Evolutionary conservation across 2,329 filamentous ascomycete species (phyloP), one percentile per base, ranked within the genome.

Genomic region (Aureobasidium sp.): DNA sequence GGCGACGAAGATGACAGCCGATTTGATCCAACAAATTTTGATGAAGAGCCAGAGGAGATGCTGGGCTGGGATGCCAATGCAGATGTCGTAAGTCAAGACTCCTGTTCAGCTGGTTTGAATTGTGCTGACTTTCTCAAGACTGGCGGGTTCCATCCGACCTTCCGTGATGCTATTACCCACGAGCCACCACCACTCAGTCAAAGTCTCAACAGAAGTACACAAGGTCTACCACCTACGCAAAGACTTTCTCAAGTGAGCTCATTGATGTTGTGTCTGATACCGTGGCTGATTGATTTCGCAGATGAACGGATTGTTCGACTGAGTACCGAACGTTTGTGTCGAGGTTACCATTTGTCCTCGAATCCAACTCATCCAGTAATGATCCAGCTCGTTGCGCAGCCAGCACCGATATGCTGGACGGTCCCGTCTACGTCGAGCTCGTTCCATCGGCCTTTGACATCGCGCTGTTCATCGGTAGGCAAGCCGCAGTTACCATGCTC

Each of bases 401-500:
- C 92, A n/a, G 90, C 91, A 29, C 87, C 90, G 54, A 96, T 80
- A 54, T 76, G 77, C 65, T 79, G 75, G 61, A 91, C 83, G 25
- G 76, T 75, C 61, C 76, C 78, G 10, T 74, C 77, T 5, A 79
- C 71, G 27, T 81, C 81, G 69, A 95, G 83, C 63, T 83, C 76
- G 70, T 87, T 91, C 79, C 83, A 90, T 63, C 79, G 79, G 10
- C 83, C 87, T 65, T 86, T 87, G 49, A 91, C 85, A 73, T 89
- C 84, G 54, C 84, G 85, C 64, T 81, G 77, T 21, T 81, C 77
- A 64, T 85, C 83, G 13, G 76, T 78, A 45, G 82, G 78, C 39
- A 85, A 83, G 3, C 94, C 94, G 72, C 94, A 99, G 72, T 99
- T 99, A 1, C 94, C 94, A 75, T 99, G 94, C 75, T 97, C 93